phyloP scores from a whole-genome alignment of 164 flowering plant species.

The Piper betle region DNA sequence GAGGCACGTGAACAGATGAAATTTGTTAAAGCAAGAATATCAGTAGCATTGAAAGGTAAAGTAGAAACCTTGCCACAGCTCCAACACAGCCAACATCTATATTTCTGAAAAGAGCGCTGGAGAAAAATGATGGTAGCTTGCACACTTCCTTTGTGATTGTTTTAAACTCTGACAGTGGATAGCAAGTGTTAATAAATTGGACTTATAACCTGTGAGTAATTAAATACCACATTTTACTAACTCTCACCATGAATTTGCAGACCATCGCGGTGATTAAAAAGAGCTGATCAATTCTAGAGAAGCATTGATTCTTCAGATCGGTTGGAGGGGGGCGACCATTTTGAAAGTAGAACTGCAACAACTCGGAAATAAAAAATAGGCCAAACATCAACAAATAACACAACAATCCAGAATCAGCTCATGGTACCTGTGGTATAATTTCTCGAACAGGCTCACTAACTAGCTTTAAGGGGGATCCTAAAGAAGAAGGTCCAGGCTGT shows the following conservation, averaged over 20 bases:
- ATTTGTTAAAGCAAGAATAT: not conserved
- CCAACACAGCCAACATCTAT: conserved; percentile 62
- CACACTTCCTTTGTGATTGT: conserved; percentile 73
- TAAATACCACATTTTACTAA: no score
- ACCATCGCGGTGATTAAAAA: conserved; percentile 65
- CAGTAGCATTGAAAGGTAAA: not conserved
- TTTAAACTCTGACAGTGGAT: conserved; percentile 51
- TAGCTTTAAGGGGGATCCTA: conserved; percentile 81
- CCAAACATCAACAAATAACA: not conserved
- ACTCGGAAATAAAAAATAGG: conserved; percentile 7
- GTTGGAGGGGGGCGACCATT: conserved; percentile 92
- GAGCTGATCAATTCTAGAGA: conserved; percentile 48
- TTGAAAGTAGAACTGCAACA: conserved; percentile 83
- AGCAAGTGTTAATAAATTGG: conserved; percentile 1
- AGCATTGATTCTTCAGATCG: conserved; percentile 61
- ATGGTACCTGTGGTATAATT: conserved; percentile 78
- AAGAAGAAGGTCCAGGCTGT: conserved; percentile 54
- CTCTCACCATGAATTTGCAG: conserved; percentile 65
- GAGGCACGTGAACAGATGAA: not conserved
- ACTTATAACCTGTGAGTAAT: not conserved
- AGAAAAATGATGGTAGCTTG: conserved; percentile 95
- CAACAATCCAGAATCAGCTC: no score
- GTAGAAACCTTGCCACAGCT: conserved; percentile 54
- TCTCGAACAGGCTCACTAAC: conserved; percentile 75
- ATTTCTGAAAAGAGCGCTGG: conserved; percentile 65